Percentiles rank a stretch among this genome's conserved stretches.
phyloP scores from a whole-genome alignment of 148 eudicot species.

The Pharnaceum exiguum region DNA sequence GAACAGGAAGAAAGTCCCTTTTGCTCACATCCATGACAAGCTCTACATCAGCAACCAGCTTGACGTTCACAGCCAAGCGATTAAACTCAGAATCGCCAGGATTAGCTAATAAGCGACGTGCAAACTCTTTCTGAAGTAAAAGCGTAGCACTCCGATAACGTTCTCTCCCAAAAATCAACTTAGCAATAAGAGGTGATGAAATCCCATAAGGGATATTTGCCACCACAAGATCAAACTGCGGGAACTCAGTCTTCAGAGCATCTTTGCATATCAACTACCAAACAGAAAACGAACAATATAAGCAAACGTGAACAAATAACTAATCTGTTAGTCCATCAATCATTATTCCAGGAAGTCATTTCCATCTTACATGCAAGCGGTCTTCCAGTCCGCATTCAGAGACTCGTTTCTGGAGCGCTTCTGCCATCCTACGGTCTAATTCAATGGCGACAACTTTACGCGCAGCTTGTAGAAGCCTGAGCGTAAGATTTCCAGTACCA shows the following conservation, averaged over 20 bases:
- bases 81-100: slow-evolving; percentile 94
- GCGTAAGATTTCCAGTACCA: slow-evolving; percentile 91
- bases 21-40: slow-evolving; percentile 86
- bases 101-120: slow-evolving; percentile 70
- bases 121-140: slow-evolving; percentile 92
- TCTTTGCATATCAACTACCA: slow-evolving; percentile 69
- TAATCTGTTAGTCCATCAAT: neutral
- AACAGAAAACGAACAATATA: neutral
- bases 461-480: slow-evolving; percentile 75
- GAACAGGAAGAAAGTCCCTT: slow-evolving; percentile 74
- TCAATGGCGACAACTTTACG: slow-evolving; percentile 73
- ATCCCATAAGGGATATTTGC: slow-evolving; percentile 92
- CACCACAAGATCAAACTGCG: slow-evolving; percentile 80
- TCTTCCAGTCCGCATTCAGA: slow-evolving; percentile 45
- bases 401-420: slow-evolving; percentile 54
- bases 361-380: slow-evolving; percentile 47
- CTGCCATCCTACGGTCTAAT: slow-evolving; percentile 81
- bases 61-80: slow-evolving; percentile 81
- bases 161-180: slow-evolving; percentile 54
- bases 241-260: slow-evolving; percentile 80
- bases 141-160: slow-evolving; percentile 76
- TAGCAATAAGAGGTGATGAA: slow-evolving; percentile 88
- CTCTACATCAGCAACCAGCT: slow-evolving; percentile 76
- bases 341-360: neutral
- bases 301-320: neutral